These are phyloP conservation scores for Diatrype stigma DNA, from an alignment of 2,329 filamentous ascomycete genomes.

Conservation along the genomic window DNA sequence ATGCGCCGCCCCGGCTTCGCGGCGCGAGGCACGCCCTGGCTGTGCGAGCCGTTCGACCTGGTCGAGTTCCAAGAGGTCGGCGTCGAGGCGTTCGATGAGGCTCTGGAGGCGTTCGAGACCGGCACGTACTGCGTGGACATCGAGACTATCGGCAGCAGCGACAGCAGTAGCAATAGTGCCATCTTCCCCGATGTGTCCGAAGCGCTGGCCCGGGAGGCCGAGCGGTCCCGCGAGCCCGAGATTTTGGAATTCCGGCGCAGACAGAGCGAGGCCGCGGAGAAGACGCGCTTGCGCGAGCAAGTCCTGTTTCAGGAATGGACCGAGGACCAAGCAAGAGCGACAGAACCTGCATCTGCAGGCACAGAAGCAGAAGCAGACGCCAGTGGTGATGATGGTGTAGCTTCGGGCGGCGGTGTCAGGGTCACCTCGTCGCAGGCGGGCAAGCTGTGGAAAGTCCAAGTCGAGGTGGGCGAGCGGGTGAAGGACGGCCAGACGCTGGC, in stretches of 20 bases:
- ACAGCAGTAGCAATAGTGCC: too few species aligned
- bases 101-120: constrained; percentile 25
- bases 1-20: not conserved
- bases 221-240: constrained; percentile 12
- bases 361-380: constrained; percentile 7
- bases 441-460: constrained; percentile 50
- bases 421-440: constrained; percentile 43
- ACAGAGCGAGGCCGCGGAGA: constrained; percentile 12
- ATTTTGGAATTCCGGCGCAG: constrained; percentile 15
- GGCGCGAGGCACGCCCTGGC: constrained; percentile 27
- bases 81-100: constrained; percentile 26
- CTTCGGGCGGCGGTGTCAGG: constrained; percentile 13
- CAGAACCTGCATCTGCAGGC: too few species aligned
- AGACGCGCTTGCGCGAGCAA: constrained; percentile 21
- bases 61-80: constrained; percentile 31
- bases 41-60: constrained; percentile 32
- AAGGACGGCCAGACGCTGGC: constrained; percentile 37
- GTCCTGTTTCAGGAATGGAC: constrained; percentile 28
- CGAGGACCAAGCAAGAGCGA: too few species aligned
- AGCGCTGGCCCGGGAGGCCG: constrained; percentile 18
- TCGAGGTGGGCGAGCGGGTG: constrained; percentile 37
- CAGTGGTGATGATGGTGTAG: constrained; percentile 13
- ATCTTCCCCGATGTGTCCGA: too few species aligned
- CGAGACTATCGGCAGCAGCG: too few species aligned
- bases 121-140: constrained; percentile 26